Conservation (phyloP, 305 asterid species). For the Fraxinus paxiana region DNA sequence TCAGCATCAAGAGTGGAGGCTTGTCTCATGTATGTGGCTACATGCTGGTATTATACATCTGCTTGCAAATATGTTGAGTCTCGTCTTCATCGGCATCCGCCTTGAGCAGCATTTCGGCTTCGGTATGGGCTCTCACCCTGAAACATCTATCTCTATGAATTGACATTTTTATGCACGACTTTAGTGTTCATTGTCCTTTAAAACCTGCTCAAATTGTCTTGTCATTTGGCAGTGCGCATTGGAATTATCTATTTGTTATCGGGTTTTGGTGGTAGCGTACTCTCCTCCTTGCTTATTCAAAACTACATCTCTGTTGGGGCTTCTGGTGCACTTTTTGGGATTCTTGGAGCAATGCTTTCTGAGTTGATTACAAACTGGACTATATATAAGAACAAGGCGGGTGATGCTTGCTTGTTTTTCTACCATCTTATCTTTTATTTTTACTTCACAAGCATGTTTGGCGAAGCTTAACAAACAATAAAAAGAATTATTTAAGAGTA, state of each 20-base stretch:
- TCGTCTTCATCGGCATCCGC: slow-evolving; percentile 58
- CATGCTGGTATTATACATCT: slow-evolving; percentile 71
- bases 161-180: background rate
- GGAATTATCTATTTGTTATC: slow-evolving; percentile 64
- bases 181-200: background rate
- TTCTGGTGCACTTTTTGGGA: slow-evolving; percentile 91
- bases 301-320: slow-evolving; percentile 73
- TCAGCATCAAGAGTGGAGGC: slow-evolving; percentile 60
- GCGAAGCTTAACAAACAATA: background rate
- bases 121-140: slow-evolving; percentile 30
- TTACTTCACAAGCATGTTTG: background rate
- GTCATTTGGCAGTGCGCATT: slow-evolving; percentile 46
- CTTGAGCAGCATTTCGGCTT: slow-evolving; percentile 75
- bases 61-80: slow-evolving; percentile 58
- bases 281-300: slow-evolving; percentile 61
- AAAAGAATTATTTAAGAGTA: background rate
- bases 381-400: slow-evolving; percentile 72
- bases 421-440: background rate
- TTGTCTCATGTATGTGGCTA: slow-evolving; percentile 59
- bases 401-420: background rate
- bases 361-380: slow-evolving; percentile 86
- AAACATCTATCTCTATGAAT: background rate
- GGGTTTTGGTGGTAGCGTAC: slow-evolving; percentile 75
- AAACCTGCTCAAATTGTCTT: background rate
- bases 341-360: slow-evolving; percentile 88